phyloP scores from a whole-genome alignment of 345 rosid genomes.

The Ceriops zippeliana region DNA sequence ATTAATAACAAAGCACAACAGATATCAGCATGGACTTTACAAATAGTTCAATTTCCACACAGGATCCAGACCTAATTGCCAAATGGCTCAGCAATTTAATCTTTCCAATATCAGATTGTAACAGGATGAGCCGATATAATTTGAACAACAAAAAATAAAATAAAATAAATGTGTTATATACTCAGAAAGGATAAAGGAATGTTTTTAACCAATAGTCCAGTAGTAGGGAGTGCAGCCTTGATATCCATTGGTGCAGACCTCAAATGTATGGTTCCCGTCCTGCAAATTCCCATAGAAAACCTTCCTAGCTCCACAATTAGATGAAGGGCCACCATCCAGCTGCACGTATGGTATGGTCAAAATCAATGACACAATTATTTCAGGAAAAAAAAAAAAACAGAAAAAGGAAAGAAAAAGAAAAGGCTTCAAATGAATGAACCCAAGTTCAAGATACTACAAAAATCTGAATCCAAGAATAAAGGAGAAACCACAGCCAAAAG shows the following conservation, averaged over 20 bases:
- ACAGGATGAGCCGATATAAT: background rate
- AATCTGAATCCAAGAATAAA: no score
- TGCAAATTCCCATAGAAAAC: constrained; percentile 48
- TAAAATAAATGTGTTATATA: constrained; percentile 1
- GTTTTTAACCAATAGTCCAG: constrained; percentile 80
- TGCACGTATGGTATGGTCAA: constrained; percentile 33
- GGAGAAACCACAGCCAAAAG: no score
- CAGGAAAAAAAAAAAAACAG: background rate
- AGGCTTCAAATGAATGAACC: background rate
- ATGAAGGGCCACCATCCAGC: constrained; percentile 58
- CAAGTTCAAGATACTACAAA: no score
- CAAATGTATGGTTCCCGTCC: constrained; percentile 78
- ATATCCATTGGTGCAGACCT: constrained; percentile 56
- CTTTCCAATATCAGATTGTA: no score
- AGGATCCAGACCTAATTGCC: background rate
- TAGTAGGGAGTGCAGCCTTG: constrained; percentile 55
- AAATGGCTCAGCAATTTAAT: no score
- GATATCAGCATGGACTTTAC: constrained; percentile 6
- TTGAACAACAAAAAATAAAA: background rate
- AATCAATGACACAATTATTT: background rate
- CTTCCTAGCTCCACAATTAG: constrained; percentile 51
- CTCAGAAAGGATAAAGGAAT: constrained; percentile 20
- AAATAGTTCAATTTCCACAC: background rate
- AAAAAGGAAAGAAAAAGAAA: background rate
- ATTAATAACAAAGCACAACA: constrained; percentile 22